phyloP scores from a whole-genome alignment of 2,329 filamentous ascomycete genomes.

The Ascochyta viciae-villosae region DNA sequence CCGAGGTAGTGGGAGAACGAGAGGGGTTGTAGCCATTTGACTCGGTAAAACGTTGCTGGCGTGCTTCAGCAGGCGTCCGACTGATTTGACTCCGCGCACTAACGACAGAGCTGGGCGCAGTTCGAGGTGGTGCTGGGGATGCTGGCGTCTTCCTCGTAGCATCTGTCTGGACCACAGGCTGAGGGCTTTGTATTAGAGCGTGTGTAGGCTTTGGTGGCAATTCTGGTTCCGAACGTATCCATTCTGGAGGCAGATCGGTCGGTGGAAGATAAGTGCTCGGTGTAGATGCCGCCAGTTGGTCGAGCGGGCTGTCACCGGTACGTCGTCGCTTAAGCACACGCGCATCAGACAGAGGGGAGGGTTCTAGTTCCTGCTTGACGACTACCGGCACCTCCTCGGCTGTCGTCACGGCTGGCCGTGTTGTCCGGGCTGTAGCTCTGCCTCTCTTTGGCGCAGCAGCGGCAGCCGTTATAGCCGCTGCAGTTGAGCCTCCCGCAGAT shows the following conservation, averaged over 20 bases:
- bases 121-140: background rate
- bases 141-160: background rate
- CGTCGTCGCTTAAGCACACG: constrained; percentile 27
- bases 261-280: background rate
- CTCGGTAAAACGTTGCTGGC: constrained; percentile 16
- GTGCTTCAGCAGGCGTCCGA: constrained; percentile 10
- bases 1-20: background rate
- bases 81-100: background rate
- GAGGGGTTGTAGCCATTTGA: constrained; percentile 12
- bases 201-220: background rate
- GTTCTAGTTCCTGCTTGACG: background rate
- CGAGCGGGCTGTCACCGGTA: constrained; percentile 5
- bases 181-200: background rate
- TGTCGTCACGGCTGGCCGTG: background rate
- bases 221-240: background rate
- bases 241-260: background rate
- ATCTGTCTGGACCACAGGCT: background rate
- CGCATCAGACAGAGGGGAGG: background rate
- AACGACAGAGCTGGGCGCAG: background rate
- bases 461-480: constrained; percentile 10
- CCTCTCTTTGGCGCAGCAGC: constrained; percentile 11
- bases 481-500: background rate
- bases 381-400: background rate
- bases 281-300: background rate
- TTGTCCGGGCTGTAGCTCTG: constrained; percentile 8